Base-by-base conservation (phyloP, 1,284 basidiomycete genomes). In the Termitomyces sp. region DNA sequence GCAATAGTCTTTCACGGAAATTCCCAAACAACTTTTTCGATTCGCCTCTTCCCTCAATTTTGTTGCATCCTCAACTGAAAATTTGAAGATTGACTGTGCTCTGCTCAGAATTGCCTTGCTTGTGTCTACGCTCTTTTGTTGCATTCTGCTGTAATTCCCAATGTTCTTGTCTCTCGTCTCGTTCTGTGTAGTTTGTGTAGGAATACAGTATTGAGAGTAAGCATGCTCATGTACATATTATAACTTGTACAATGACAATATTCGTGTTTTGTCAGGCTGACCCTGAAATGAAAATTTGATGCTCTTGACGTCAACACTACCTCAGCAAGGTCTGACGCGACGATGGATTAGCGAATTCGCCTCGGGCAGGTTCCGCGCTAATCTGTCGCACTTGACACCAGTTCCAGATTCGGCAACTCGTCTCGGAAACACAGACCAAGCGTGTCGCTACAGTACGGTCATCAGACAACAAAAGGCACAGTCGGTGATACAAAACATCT, bases 1-100 rank as follows among this genome's bases (percentile, higher is more conserved):
- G 70, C 19, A 64, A 65, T 30, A 70, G 65, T 53, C 65, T 75
- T 31, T 67, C 65, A 38, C 71, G 68, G 61, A 71, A 68, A 58
- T 68, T 74, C 48, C 67, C 70, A 1, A 61, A 63, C 46, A 65
- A 55, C 8, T 60, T 74, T 39, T 70, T 72, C 30, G 24, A 44
- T 41, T 52, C 45, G 19, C 50, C 58, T 34, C 43, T 61, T 42
- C 62, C 62, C 30, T 44, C 45, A 10, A 51, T 58, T 5, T 36
- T 64, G 19, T 48, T 54, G 28, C 58, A 61, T n/a, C 58, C 63
- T 31, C 57, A 55, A 50, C 34, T 63, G 30, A 40, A 53, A 41
- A 31, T 60, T 13, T 64, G 55, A 58, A 39, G 13, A 51, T 26
- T 30, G 33, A 33, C 21, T 24, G 33, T 45, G 7, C 40, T 42